These are phyloP conservation scores for Pythium folliculosum DNA, from an alignment of 352 stramenopile genomes.

Conservation along the genomic window DNA sequence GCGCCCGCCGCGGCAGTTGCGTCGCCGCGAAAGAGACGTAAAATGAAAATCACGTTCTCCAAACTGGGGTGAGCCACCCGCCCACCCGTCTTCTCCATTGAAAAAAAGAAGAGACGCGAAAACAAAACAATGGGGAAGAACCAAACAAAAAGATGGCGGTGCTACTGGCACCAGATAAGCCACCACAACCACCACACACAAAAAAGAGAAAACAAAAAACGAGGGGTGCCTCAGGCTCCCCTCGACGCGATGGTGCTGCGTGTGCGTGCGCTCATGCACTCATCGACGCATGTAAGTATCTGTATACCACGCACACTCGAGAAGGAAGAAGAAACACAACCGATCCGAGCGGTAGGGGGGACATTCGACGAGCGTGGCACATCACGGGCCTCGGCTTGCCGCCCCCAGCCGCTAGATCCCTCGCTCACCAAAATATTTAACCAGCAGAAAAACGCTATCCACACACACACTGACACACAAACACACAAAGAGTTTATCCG, in stretches of 20 bases:
- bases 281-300: too few species aligned
- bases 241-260: background rate
- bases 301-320: too few species aligned
- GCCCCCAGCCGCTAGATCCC: too few species aligned
- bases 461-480: background rate
- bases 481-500: background rate
- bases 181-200: slow-evolving; percentile 8
- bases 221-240: background rate
- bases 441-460: slow-evolving; percentile 22
- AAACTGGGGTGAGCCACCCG: slow-evolving; percentile 77
- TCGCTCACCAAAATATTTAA: slow-evolving; percentile 25
- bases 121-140: slow-evolving; percentile 38
- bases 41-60: slow-evolving; percentile 92
- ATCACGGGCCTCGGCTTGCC: background rate
- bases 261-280: too few species aligned
- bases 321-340: too few species aligned
- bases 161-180: background rate
- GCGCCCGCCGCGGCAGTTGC: slow-evolving; percentile 44
- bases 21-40: slow-evolving; percentile 86
- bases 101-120: slow-evolving; percentile 37
- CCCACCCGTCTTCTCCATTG: slow-evolving; percentile 20
- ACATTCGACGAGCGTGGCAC: background rate
- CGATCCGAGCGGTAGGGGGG: too few species aligned
- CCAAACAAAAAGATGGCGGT: slow-evolving; percentile 25
- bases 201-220: background rate